Evolutionary conservation across 345 rosid species (phyloP).

Genomic region (Orychophragmus violaceus): DNA sequence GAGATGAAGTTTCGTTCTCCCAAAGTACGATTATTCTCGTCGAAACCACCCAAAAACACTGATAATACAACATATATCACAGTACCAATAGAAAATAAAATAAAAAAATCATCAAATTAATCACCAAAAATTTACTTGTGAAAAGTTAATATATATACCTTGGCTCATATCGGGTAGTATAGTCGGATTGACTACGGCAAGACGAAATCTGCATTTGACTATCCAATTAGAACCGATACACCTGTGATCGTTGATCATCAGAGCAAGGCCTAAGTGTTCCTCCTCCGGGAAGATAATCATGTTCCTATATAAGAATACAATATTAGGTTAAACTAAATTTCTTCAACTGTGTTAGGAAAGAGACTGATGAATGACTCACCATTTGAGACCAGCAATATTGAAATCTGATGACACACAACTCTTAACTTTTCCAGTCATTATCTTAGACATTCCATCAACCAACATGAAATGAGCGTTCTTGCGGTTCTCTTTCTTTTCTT

Average conservation of each 20-base stretch:
- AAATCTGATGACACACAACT: not conserved
- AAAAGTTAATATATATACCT: too few species aligned
- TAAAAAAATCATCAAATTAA: too few species aligned
- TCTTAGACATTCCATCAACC: slow-evolving; percentile 22
- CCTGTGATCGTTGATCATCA: not conserved
- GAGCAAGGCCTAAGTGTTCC: not conserved
- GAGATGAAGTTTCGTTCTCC: not conserved
- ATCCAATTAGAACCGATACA: not conserved
- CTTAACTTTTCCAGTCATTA: not conserved
- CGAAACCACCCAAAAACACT: not conserved
- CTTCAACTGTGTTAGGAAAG: not conserved
- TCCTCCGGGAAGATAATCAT: not conserved
- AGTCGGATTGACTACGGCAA: too few species aligned
- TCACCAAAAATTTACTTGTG: too few species aligned
- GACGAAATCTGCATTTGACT: not conserved
- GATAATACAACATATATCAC: not conserved
- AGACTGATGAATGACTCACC: not conserved
- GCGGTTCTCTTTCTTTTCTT: not conserved
- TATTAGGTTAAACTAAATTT: not conserved
- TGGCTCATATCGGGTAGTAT: too few species aligned
- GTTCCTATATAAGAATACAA: not conserved
- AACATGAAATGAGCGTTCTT: not conserved
- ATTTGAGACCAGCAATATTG: not conserved
- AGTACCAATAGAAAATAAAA: too few species aligned
- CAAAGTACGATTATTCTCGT: not conserved